Conservation (phyloP, 495 filamentous ascomycete genomes). For the Trichoderma parareesei region DNA sequence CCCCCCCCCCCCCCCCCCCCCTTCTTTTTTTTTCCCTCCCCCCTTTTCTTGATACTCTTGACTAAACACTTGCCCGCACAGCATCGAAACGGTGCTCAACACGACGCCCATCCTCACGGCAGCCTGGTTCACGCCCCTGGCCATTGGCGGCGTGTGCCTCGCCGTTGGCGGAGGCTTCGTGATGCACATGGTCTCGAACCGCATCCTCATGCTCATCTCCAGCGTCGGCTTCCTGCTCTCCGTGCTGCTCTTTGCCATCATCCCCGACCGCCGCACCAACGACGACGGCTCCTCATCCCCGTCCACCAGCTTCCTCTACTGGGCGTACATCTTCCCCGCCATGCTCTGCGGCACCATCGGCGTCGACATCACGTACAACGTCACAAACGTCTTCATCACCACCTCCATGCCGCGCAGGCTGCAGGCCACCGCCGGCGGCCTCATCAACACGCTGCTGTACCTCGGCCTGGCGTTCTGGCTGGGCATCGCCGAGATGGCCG, state of each 20-base stretch:
- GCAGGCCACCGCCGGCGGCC: constrained; percentile 70
- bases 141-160: constrained; percentile 64
- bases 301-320: constrained; percentile 39
- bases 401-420: constrained; percentile 58
- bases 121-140: constrained; percentile 74
- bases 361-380: constrained; percentile 76
- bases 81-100: constrained; percentile 59
- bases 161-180: constrained; percentile 65
- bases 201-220: constrained; percentile 59
- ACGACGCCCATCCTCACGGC: constrained; percentile 60
- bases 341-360: constrained; percentile 78
- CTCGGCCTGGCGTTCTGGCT: constrained; percentile 81
- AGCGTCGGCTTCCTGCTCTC: constrained; percentile 56
- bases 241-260: constrained; percentile 63
- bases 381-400: constrained; percentile 80
- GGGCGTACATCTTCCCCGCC: constrained; percentile 66
- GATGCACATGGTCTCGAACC: constrained; percentile 67
- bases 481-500: constrained; percentile 63
- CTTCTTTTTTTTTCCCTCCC: background rate
- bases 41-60: background rate
- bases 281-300: background rate
- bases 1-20: no score
- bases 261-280: constrained; percentile 32
- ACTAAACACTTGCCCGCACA: background rate
- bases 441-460: constrained; percentile 48